These are phyloP conservation scores for Trichophyton simii DNA, from an alignment of 2,329 filamentous ascomycete genomes.

Conservation along the genomic window DNA sequence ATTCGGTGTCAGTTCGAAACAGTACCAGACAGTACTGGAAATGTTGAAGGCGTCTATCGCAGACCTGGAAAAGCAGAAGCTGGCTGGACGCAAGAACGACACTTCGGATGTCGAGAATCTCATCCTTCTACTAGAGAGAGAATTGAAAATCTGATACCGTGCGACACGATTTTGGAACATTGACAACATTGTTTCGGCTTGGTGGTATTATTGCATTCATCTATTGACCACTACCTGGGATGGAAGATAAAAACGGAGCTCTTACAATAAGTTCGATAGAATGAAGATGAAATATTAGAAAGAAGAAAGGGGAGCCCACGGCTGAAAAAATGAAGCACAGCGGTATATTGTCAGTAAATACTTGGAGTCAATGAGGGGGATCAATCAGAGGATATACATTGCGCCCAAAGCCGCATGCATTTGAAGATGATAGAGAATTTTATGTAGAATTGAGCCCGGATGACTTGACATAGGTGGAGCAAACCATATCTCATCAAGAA, in stretches of 20 bases:
- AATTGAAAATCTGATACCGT: neutral
- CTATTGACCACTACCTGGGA: neutral
- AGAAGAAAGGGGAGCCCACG: neutral
- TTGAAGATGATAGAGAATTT: neutral
- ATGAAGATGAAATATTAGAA: neutral
- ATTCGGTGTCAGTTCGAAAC: slow-evolving; percentile 26
- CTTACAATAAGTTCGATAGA: neutral
- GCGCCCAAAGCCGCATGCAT: neutral
- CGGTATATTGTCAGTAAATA: neutral
- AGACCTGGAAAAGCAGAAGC: slow-evolving; percentile 16
- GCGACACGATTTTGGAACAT: neutral
- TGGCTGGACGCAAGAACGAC: neutral
- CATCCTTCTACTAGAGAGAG: slow-evolving; percentile 8
- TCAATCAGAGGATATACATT: neutral
- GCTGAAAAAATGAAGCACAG: neutral
- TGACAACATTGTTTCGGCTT: neutral
- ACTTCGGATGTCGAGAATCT: slow-evolving; percentile 1
- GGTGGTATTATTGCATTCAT: neutral
- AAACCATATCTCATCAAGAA: neutral
- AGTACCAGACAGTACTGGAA: slow-evolving; percentile 27
- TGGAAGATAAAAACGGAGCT: neutral
- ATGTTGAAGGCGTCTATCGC: slow-evolving; percentile 25
- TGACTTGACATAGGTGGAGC: neutral
- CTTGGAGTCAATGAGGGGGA: neutral
- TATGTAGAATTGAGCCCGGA: neutral